Conservation (phyloP, 257 asterid genomes). For the Ocimum tenuiflorum region DNA sequence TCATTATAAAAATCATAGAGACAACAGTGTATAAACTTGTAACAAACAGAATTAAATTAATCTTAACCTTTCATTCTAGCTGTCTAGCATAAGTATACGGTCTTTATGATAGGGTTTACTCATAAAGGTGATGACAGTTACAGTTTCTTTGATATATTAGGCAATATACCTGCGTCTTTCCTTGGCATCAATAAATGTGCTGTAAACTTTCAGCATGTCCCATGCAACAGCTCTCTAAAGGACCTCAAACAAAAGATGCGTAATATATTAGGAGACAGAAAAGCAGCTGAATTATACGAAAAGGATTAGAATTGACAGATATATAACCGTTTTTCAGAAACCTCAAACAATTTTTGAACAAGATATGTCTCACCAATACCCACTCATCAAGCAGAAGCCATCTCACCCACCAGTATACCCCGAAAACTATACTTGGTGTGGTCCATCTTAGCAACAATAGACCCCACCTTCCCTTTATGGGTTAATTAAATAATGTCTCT, state of each 20-base stretch:
- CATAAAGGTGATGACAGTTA: not conserved
- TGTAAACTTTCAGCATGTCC: constrained; percentile 94
- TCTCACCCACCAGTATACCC: not conserved
- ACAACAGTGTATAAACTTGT: not conserved
- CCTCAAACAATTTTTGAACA: too few species aligned
- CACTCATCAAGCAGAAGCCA: too few species aligned
- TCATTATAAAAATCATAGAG: not conserved
- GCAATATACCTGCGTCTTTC: constrained; percentile 70
- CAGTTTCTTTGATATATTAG: not conserved
- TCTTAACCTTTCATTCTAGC: not conserved
- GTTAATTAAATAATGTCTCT: not conserved
- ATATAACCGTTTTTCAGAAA: not conserved
- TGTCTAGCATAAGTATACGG: constrained; percentile 14
- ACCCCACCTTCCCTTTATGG: constrained; percentile 5
- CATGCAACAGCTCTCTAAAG: constrained; percentile 89
- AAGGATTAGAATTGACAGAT: not conserved
- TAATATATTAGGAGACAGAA: constrained; percentile 17
- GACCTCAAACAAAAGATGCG: constrained; percentile 26
- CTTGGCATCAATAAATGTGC: constrained; percentile 70
- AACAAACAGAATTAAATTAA: too few species aligned
- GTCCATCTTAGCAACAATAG: not conserved
- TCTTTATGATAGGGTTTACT: not conserved
- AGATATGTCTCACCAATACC: too few species aligned
- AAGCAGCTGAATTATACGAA: constrained; percentile 5
- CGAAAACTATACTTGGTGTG: not conserved